A percentile compares a stretch with the other conserved stretches of the same genome.
Evolutionary conservation across 2,329 filamentous ascomycete species (phyloP).

Genomic region (Dactylonectria macrodidyma): DNA sequence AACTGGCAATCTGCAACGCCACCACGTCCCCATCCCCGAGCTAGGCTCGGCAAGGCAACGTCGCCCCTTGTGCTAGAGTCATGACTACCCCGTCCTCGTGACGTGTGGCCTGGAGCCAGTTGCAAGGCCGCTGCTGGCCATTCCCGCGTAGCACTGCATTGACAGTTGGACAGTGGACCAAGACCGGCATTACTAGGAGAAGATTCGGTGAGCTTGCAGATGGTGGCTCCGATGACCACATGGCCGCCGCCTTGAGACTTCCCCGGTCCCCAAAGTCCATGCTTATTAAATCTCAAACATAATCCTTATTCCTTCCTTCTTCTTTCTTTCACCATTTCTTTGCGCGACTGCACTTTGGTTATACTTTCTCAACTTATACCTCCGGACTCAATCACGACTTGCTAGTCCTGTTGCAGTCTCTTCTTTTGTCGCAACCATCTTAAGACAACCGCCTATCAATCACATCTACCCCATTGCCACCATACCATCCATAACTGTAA

Average conservation of each 20-base stretch:
- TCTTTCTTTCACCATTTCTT: slow-evolving; percentile 15
- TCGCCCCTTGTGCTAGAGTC: slow-evolving; percentile 23
- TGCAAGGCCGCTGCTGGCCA: slow-evolving; percentile 26
- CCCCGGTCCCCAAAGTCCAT: slow-evolving; percentile 24
- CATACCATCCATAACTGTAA: slow-evolving; percentile 8
- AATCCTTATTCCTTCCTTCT: not conserved
- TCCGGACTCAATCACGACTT: not conserved
- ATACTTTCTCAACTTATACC: not conserved
- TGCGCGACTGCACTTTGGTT: slow-evolving; percentile 22
- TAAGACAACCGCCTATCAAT: slow-evolving; percentile 31
- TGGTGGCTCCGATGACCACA: slow-evolving; percentile 7
- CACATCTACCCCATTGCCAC: slow-evolving; percentile 20
- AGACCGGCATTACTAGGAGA: slow-evolving; percentile 7
- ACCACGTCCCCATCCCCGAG: not conserved
- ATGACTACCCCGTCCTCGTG: slow-evolving; percentile 39
- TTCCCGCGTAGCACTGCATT: slow-evolving; percentile 37
- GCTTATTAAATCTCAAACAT: slow-evolving; percentile 26
- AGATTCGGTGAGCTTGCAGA: not conserved
- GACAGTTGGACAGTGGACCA: slow-evolving; percentile 6
- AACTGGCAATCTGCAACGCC: slow-evolving; percentile 25
- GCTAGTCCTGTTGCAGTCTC: not conserved
- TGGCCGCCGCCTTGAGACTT: slow-evolving; percentile 20
- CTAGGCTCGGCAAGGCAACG: slow-evolving; percentile 38
- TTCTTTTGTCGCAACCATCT: slow-evolving; percentile 27
- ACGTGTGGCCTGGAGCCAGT: slow-evolving; percentile 28